phyloP scores from a whole-genome alignment of 2,329 filamentous ascomycete genomes.

The Apiospora saccharicola region DNA sequence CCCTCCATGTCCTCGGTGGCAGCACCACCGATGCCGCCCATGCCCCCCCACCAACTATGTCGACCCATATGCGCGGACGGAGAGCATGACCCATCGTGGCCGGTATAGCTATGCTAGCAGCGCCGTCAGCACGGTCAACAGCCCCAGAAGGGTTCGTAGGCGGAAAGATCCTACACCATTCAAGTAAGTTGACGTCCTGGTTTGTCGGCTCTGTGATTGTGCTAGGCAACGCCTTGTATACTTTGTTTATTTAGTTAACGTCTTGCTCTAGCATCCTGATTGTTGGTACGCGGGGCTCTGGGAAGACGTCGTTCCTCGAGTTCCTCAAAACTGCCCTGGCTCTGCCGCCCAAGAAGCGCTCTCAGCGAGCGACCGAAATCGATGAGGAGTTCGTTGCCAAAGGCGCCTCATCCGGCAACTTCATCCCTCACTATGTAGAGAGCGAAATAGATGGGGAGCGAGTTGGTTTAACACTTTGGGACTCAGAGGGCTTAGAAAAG shows the following conservation, averaged over 20 bases:
- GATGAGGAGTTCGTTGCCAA: slow-evolving; percentile 65
- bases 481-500: slow-evolving; percentile 94
- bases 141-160: slow-evolving; percentile 87
- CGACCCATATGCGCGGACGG: slow-evolving; percentile 82
- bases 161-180: slow-evolving; percentile 98
- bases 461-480: slow-evolving; percentile 93
- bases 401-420: slow-evolving; percentile 69
- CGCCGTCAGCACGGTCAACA: slow-evolving; percentile 90
- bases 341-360: slow-evolving; percentile 80
- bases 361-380: slow-evolving; percentile 54
- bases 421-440: slow-evolving; percentile 89
- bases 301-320: slow-evolving; percentile 96
- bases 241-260: slow-evolving; percentile 31
- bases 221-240: slow-evolving; percentile 26
- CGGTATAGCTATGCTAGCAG: slow-evolving; percentile 97
- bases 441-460: slow-evolving; percentile 93
- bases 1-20: slow-evolving; percentile 54
- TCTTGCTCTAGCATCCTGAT: slow-evolving; percentile 75
- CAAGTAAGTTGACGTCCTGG: slow-evolving; percentile 73
- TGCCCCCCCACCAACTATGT: slow-evolving; percentile 56
- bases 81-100: slow-evolving; percentile 96
- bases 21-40: slow-evolving; percentile 67
- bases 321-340: slow-evolving; percentile 90
- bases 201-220: not conserved
- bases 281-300: slow-evolving; percentile 84